Conservation (phyloP, 148 eudicot genomes). For the Mesembryanthemum crystallinum region DNA sequence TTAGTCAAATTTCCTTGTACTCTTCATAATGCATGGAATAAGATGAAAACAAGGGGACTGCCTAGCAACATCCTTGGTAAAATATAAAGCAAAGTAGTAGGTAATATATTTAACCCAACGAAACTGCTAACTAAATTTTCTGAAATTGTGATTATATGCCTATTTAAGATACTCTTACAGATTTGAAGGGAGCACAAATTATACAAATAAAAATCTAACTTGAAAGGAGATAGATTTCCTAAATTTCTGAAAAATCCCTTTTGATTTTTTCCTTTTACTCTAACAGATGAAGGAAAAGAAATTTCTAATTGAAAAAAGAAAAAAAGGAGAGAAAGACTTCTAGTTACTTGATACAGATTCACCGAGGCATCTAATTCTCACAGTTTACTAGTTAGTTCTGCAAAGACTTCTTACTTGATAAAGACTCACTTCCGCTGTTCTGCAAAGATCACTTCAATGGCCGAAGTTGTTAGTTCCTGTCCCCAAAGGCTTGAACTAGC, state of each 20-base stretch:
- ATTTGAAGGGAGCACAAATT: not conserved
- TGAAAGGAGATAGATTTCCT: not conserved
- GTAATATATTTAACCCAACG: not conserved
- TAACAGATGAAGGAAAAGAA: not conserved
- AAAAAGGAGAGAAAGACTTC: not conserved
- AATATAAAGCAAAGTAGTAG: not conserved
- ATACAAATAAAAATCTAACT: not conserved
- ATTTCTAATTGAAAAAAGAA: not conserved
- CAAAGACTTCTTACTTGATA: too few relatives aligned
- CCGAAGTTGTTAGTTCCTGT: constrained; percentile 3
- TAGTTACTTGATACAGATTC: not conserved
- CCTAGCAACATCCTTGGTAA: not conserved
- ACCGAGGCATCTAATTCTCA: not conserved
- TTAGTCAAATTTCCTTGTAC: too few relatives aligned
- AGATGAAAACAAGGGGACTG: not conserved
- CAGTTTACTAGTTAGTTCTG: not conserved
- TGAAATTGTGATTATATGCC: not conserved
- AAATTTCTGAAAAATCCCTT: not conserved
- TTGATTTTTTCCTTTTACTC: too few relatives aligned
- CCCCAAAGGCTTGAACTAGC: not conserved
- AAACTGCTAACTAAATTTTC: too few relatives aligned
- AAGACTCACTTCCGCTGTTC: too few relatives aligned
- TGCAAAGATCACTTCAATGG: constrained; percentile 6
- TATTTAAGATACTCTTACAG: not conserved
- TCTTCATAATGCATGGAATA: not conserved